Evolutionary conservation across 257 asterid species (phyloP).

Genomic region (Solanum rostratum): DNA sequence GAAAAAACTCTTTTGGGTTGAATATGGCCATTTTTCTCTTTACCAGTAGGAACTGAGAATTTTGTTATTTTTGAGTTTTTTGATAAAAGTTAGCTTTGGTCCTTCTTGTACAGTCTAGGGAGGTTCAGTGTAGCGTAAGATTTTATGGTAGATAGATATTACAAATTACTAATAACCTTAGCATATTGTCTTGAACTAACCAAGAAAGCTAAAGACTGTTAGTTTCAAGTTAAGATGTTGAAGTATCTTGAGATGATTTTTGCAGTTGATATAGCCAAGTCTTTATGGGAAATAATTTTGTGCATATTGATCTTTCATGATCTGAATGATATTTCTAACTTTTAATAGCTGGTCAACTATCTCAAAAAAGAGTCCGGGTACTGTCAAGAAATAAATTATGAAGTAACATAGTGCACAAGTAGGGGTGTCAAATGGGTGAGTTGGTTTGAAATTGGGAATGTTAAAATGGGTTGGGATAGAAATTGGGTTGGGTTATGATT

Average conservation of each 20-base stretch:
- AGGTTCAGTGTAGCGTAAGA: not conserved
- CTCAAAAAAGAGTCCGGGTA: not conserved
- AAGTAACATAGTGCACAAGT: not conserved
- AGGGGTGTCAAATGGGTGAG: too few species aligned
- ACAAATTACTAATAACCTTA: not conserved
- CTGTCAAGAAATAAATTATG: not conserved
- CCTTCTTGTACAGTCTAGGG: not conserved
- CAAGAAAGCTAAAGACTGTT: not conserved
- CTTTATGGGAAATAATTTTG: not conserved
- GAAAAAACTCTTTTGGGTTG: not conserved
- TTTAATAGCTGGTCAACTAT: not conserved
- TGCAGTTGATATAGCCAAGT: not conserved
- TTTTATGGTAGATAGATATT: not conserved
- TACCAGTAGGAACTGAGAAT: not conserved
- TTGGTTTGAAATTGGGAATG: too few species aligned
- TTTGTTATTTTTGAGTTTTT: not conserved
- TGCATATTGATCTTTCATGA: not conserved
- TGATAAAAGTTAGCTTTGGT: not conserved
- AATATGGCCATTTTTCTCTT: not conserved
- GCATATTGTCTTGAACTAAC: not conserved
- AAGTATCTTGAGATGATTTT: not conserved
- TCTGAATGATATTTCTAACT: not conserved
- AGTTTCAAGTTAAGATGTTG: not conserved
- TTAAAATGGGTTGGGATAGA: too few species aligned
- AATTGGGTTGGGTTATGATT: too few species aligned